Conservation (phyloP, 2,329 filamentous ascomycete species). For the Purpureocillium takamizusanense region DNA sequence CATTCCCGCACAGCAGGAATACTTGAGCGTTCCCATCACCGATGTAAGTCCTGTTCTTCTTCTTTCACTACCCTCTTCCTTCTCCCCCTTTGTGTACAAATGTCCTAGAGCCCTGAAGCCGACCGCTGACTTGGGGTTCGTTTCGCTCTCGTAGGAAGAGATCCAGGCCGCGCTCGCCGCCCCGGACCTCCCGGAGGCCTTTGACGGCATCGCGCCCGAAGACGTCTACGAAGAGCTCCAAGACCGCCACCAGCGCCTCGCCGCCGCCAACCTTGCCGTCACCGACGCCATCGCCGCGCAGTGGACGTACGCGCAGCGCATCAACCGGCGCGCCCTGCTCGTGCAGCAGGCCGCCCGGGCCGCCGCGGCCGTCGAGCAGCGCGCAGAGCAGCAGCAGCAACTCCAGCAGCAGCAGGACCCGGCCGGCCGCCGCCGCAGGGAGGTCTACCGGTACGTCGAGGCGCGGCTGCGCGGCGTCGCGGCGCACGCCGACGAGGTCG, state of each 20-base stretch:
- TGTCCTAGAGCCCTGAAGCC: no score
- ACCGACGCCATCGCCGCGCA: constrained; percentile 3
- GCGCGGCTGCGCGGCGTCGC: constrained; percentile 12
- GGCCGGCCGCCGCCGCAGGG: constrained; percentile 5
- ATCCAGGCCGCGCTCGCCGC: constrained; percentile 12
- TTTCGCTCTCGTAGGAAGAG: constrained; percentile 10
- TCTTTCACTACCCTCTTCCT: no score
- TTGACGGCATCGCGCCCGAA: constrained; percentile 11
- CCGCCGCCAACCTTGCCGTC: constrained; percentile 1
- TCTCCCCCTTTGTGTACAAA: no score
- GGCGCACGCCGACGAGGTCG: constrained; percentile 5
- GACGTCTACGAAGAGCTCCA: constrained; percentile 9
- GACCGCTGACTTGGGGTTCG: no score
- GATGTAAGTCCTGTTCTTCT: no score
- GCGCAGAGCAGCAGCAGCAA: constrained; percentile 4
- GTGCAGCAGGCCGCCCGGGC: constrained; percentile 6
- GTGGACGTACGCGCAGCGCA: neutral
- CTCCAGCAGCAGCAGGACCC: no score
- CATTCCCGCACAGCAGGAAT: no score
- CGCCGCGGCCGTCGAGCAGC: neutral
- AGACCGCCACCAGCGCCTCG: constrained; percentile 11
- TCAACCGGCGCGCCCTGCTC: constrained; percentile 8
- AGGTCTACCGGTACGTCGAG: constrained; percentile 16
- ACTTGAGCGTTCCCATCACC: no score
- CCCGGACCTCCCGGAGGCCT: constrained; percentile 7